Percentiles rank a stretch among this genome's conserved stretches.
These are phyloP conservation scores for Clonostachys chloroleuca DNA, from an alignment of 2,329 filamentous ascomycete genomes.

Conservation along the genomic window DNA sequence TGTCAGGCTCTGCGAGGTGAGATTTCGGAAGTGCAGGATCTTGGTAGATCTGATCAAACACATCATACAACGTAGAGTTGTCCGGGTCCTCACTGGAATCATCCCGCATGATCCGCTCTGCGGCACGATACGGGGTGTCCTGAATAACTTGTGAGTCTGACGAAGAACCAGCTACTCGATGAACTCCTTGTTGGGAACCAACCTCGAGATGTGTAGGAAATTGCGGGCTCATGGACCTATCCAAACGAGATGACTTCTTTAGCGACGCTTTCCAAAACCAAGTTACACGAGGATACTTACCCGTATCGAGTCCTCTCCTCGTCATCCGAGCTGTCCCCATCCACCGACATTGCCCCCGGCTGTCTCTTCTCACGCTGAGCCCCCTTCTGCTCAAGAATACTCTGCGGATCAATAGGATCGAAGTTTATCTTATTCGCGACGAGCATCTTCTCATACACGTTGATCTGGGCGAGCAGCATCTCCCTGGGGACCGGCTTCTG, in stretches of 20 bases:
- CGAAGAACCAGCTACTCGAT: too few species aligned
- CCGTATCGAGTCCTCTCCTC: slow-evolving; percentile 28
- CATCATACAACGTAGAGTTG: slow-evolving; percentile 44
- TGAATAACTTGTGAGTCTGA: too few species aligned
- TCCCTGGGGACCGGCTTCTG: slow-evolving; percentile 65
- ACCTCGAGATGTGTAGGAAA: slow-evolving; percentile 44
- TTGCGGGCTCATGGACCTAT: slow-evolving; percentile 1
- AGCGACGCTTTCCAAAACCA: slow-evolving; percentile 18
- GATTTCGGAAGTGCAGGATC: slow-evolving; percentile 52
- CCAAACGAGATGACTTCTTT: background rate
- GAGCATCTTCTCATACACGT: slow-evolving; percentile 63
- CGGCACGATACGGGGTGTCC: slow-evolving; percentile 21
- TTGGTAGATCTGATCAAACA: slow-evolving; percentile 56
- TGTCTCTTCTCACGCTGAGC: slow-evolving; percentile 48
- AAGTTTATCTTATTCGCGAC: slow-evolving; percentile 63
- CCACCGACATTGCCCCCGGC: slow-evolving; percentile 50
- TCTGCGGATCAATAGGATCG: slow-evolving; percentile 52
- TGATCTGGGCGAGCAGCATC: slow-evolving; percentile 63
- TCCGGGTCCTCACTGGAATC: slow-evolving; percentile 56
- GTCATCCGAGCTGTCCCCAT: slow-evolving; percentile 39
- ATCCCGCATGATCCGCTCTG: slow-evolving; percentile 41
- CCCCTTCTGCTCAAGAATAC: slow-evolving; percentile 21
- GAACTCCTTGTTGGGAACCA: slow-evolving; percentile 5
- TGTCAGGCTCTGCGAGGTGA: slow-evolving; percentile 48
- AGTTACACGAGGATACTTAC: slow-evolving; percentile 20